A percentile compares a stretch with the other conserved stretches of the same genome.
phyloP scores from a whole-genome alignment of 352 stramenopile species.

The Salisapilia sapeloensis region DNA sequence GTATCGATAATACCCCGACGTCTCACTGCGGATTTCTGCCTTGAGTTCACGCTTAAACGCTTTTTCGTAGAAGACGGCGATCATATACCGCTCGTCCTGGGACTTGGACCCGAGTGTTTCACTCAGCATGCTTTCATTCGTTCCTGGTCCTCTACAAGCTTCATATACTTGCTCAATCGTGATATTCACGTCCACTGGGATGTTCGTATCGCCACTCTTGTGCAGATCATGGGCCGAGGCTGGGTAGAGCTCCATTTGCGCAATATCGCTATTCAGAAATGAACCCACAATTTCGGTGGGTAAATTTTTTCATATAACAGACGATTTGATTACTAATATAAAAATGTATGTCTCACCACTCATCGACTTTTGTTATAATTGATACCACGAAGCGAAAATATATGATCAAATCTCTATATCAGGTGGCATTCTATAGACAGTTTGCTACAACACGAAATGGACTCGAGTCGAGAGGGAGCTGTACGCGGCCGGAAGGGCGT shows the following conservation, averaged over 20 bases:
- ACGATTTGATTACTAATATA: too few species aligned
- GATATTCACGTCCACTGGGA: neutral
- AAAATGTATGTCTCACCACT: too few species aligned
- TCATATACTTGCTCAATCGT: constrained; percentile 1
- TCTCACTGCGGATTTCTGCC: constrained; percentile 42
- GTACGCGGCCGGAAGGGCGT: too few species aligned
- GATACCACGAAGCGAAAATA: too few species aligned
- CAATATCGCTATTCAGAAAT: too few species aligned
- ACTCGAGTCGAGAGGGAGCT: too few species aligned
- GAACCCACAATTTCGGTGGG: too few species aligned
- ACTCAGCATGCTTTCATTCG: constrained; percentile 47
- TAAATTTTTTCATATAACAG: too few species aligned
- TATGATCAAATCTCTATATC: too few species aligned
- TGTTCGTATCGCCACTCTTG: constrained; percentile 6
- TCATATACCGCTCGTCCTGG: constrained; percentile 28
- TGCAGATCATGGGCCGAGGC: constrained; percentile 6
- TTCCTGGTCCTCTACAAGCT: constrained; percentile 49
- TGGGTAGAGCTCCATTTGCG: constrained; percentile 7
- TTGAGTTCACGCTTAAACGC: constrained; percentile 37
- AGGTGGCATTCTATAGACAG: too few species aligned
- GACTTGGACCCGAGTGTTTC: constrained; percentile 21
- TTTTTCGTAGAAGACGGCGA: constrained; percentile 53
- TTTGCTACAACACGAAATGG: too few species aligned
- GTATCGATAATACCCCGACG: constrained; percentile 49
- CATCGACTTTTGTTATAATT: too few species aligned